These are phyloP conservation scores for Ogataea henricii DNA, from an alignment of 805 yeast species.

Conservation along the genomic window DNA sequence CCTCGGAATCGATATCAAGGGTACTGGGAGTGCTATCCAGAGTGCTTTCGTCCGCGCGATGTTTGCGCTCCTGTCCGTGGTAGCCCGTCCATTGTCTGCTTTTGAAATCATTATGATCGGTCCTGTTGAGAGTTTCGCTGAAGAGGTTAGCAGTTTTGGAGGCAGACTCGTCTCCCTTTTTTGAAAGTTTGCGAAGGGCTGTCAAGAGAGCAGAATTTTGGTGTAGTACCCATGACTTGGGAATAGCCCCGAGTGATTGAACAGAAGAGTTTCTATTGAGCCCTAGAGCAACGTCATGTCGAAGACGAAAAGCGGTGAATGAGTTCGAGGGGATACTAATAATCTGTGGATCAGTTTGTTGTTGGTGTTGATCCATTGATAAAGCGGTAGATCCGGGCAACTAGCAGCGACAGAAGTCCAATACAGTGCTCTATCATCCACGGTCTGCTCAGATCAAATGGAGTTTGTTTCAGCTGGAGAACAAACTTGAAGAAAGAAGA, in stretches of 20 bases:
- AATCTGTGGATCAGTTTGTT: neutral
- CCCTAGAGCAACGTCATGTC: conserved; percentile 51
- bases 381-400: neutral
- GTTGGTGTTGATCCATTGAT: conserved; percentile 1
- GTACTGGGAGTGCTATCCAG: conserved; percentile 4
- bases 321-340: conserved; percentile 49
- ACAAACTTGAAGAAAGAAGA: too few relatives aligned
- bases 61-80: neutral
- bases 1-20: neutral
- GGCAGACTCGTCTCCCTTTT: conserved; percentile 6
- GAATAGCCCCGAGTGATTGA: conserved; percentile 58
- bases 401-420: neutral
- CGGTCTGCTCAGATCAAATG: neutral
- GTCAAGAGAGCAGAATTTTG: conserved; percentile 17
- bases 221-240: conserved; percentile 54
- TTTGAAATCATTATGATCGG: neutral
- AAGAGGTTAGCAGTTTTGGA: conserved; percentile 1
- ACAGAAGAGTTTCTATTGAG: conserved; percentile 50
- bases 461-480: too few relatives aligned
- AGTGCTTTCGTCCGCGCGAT: neutral
- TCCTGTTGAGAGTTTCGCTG: conserved; percentile 2
- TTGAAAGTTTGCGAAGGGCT: conserved; percentile 11
- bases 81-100: neutral
- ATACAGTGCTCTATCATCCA: neutral
- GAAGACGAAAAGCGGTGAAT: conserved; percentile 61